Evolutionary conservation across 352 stramenopile species (phyloP).

Genomic region (Aphanomyces astaci): DNA sequence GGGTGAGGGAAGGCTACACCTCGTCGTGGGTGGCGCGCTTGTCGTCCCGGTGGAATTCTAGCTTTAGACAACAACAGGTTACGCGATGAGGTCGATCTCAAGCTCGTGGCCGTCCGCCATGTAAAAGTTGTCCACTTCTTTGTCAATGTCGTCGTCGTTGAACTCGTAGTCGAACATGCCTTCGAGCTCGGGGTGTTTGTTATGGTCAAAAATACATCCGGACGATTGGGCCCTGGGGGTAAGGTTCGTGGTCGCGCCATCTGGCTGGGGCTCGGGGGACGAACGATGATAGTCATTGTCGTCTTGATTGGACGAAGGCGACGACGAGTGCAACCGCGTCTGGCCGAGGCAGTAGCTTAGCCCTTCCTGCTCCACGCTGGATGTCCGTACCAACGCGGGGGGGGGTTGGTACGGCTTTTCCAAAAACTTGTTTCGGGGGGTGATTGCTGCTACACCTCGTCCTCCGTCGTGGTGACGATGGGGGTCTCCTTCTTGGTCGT

Average conservation of each 20-base stretch:
- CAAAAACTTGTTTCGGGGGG: background rate
- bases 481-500: too few relatives aligned
- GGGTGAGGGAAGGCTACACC: background rate
- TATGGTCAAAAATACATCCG: slow-evolving; percentile 26
- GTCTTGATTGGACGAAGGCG: slow-evolving; percentile 1
- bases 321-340: slow-evolving; percentile 35
- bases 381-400: slow-evolving; percentile 54
- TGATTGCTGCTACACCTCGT: slow-evolving; percentile 19
- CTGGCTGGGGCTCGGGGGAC: background rate
- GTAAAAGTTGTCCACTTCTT: slow-evolving; percentile 79
- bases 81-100: slow-evolving; percentile 17
- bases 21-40: too few relatives aligned
- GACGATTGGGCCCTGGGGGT: background rate
- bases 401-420: slow-evolving; percentile 33
- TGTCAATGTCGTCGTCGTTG: slow-evolving; percentile 53
- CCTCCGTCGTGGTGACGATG: background rate
- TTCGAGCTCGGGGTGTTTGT: slow-evolving; percentile 56
- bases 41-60: too few relatives aligned
- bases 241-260: background rate
- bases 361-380: slow-evolving; percentile 65
- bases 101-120: slow-evolving; percentile 30
- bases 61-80: too few relatives aligned
- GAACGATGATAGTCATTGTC: background rate
- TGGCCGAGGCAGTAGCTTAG: slow-evolving; percentile 69
- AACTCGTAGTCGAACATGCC: slow-evolving; percentile 69